Evolutionary conservation across 768 basidiomycete genomes (phyloP), one percentile per base, ranked within the genome.

Genomic region (Collybiopsis confluens): DNA sequence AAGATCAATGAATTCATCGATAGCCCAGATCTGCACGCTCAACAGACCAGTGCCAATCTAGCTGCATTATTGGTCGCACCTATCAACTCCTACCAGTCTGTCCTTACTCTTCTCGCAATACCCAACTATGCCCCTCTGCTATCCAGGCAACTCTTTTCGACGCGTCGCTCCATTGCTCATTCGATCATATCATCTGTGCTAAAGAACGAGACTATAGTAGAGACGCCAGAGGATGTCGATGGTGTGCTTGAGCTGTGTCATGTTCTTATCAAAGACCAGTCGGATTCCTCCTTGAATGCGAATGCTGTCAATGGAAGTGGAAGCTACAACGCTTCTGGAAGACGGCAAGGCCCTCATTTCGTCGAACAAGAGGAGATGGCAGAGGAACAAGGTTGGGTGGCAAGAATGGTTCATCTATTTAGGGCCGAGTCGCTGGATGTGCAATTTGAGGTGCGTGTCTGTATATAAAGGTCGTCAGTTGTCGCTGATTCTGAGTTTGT

Each of bases 311-410:
- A 71, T 35, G 58, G 64, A 26, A 72, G 67, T 23, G 60, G 23
- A 27, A 37, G 62, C 21, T 75, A 77, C 58, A 80, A 81, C 42
- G 9, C 26, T 45, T 26, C 33, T n/a, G 63, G 68, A 45, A 76
- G 83, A 55, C 73, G 85, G 56, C 80, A 81, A 54, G 83, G 82
- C 9, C 38, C 6, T 9, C 80, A 84, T 59, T 72, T 75, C 26
- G 62, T 80, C 48, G 95, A 96, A 65, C 71, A 86, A 47, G 91
- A 95, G 65, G 96, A 98, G 64, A 78, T 94, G 74, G 95, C 94
- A 0, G 97, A 99, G 68, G 97, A 99, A 68, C 97, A 99, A 63
- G 97, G 97, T 0, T 99, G 97, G 97, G 84, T 98, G 15, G 96
- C 97, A 37, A 76, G 96, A 58, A 98, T 98, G 92, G 90, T 98